Base-by-base conservation (phyloP, 371 early-diverging fungal genomes). In the Lichtheimia hyalospora region DNA sequence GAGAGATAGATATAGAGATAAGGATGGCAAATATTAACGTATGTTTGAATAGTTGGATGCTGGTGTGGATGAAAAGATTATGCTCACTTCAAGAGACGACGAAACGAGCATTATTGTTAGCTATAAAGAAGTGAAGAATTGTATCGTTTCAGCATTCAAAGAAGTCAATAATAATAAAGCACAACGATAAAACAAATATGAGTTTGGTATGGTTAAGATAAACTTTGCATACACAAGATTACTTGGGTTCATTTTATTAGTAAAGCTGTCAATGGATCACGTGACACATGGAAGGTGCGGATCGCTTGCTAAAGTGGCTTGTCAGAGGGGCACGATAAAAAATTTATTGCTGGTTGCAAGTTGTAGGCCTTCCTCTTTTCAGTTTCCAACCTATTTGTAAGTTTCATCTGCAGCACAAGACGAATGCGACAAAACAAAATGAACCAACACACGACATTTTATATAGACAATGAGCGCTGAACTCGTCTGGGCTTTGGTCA, bases 51-150 rank as follows among this genome's bases (percentile, higher is more conserved):
- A 92, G 96, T 73, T 98, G 75, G 97, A 98, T 75, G 89, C 89
- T 1, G 96, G 96, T n/a, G 86, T 89, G 3, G 87, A 88, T 39
- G 97, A 98, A 75, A 92, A 88, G 64, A 84, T 98, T 52, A 85
- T 95, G 81, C 86, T 98, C 10, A 90, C 88, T 79, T 94, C 94
- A 48, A 84, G 95, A 60, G 98, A 98, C 64, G 95, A 96, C 58
- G 89, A 92, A 68, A 91, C 94, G n/a, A 93, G 94, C 57, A 77
- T 98, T 42, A 91, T 98, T 57, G 94, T 96, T 28, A 88, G 86
- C 52, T 98, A 96, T 70, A 81, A 84, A 55, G 96, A 96, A 64
- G 78, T 98, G 59, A 95, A 95, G 76, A 83, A 89, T 52, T 93
- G 94, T 66, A 79, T 96, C 34, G 87, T 92, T 52, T 77, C 82